Conservation (phyloP, 2,329 filamentous ascomycete species). For the Calonectria leucothoes region DNA sequence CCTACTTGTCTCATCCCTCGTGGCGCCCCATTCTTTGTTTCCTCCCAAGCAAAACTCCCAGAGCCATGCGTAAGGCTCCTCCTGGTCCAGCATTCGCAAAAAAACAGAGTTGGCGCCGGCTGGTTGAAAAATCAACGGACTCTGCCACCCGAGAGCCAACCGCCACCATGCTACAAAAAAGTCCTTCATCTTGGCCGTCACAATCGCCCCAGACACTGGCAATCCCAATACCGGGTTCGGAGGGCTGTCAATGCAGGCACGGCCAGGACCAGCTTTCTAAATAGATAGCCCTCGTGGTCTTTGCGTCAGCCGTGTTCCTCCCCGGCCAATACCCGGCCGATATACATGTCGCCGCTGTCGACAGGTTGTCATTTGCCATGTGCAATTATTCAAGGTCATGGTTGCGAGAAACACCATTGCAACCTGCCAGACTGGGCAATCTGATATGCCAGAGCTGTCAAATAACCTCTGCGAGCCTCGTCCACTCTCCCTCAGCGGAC, state of each 20-base stretch:
- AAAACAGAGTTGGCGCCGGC: slow-evolving; percentile 17
- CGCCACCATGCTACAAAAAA: slow-evolving; percentile 17
- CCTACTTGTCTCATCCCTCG: slow-evolving; percentile 19
- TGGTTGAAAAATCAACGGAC: slow-evolving; percentile 24
- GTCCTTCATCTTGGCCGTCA: slow-evolving; percentile 2
- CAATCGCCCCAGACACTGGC: background rate
- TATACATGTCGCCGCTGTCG: slow-evolving; percentile 5
- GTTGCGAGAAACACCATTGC: slow-evolving; percentile 10
- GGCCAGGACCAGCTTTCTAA: slow-evolving; percentile 23
- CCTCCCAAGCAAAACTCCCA: slow-evolving; percentile 7
- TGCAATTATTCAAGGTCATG: slow-evolving; percentile 11
- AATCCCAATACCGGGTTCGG: slow-evolving; percentile 10
- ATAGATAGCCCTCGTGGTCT: slow-evolving; percentile 22
- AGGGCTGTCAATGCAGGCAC: slow-evolving; percentile 20
- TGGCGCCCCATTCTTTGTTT: slow-evolving; percentile 27
- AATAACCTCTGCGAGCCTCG: slow-evolving; percentile 20
- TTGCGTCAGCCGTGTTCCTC: slow-evolving; percentile 12
- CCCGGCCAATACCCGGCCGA: slow-evolving; percentile 35
- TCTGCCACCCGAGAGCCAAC: slow-evolving; percentile 24
- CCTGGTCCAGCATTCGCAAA: slow-evolving; percentile 2
- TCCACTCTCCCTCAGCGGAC: slow-evolving; percentile 21
- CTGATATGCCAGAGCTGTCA: slow-evolving; percentile 20
- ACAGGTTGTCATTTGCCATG: slow-evolving; percentile 5
- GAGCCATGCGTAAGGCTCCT: background rate
- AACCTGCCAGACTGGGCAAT: slow-evolving; percentile 19